Evolutionary conservation across 768 basidiomycete genomes (phyloP).

Genomic region (Saitozyma sp.): DNA sequence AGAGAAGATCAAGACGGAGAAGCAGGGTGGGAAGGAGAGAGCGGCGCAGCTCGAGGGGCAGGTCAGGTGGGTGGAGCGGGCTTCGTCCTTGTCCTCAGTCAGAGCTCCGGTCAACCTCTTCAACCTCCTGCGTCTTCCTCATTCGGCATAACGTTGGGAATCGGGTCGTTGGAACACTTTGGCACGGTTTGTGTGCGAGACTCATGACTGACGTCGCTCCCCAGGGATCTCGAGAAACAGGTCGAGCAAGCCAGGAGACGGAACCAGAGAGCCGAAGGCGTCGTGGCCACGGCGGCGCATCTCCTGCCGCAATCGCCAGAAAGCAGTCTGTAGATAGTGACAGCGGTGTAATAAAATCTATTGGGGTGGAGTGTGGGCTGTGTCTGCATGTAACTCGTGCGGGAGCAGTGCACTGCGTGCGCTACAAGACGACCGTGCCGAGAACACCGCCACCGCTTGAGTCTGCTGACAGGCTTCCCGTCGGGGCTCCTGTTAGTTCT

Average conservation of each 20-base stretch:
- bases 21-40: constrained; percentile 86
- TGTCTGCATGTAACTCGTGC: no score
- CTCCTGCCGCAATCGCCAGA: constrained; percentile 1
- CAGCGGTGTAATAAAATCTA: no score
- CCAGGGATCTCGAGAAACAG: constrained; percentile 74
- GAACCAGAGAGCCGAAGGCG: constrained; percentile 51
- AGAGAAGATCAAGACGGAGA: constrained; percentile 88
- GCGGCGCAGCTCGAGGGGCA: constrained; percentile 49
- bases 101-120: no score
- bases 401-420: no score
- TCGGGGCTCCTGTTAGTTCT: no score
- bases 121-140: constrained; percentile 1
- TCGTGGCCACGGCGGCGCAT: constrained; percentile 40
- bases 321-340: no score
- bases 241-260: constrained; percentile 76
- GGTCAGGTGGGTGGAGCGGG: constrained; percentile 38
- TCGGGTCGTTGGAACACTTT: not conserved
- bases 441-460: no score
- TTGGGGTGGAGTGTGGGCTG: no score
- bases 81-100: no score
- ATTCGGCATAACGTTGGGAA: not conserved
- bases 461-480: no score
- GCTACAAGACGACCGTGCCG: no score
- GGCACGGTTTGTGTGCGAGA: no score
- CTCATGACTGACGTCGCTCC: not conserved